A percentile compares a stretch with the other conserved stretches of the same genome.
These are phyloP conservation scores for Xylariaceae sp. DNA, from an alignment of 2,329 filamentous ascomycete genomes.

Conservation along the genomic window DNA sequence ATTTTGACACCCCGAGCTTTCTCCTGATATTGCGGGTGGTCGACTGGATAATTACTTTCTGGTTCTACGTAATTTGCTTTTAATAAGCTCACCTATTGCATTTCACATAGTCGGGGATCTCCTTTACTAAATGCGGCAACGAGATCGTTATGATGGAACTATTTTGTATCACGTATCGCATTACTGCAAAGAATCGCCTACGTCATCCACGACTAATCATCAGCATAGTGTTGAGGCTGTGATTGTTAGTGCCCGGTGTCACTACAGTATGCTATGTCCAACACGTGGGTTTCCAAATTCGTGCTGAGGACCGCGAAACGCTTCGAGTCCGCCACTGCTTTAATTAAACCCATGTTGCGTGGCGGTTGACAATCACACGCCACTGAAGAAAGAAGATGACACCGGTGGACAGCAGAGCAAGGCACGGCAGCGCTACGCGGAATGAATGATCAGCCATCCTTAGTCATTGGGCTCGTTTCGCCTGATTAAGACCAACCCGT, in stretches of 20 bases:
- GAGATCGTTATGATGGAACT: conserved; percentile 1
- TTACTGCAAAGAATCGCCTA: conserved; percentile 30
- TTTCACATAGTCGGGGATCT: conserved; percentile 14
- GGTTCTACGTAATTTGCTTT: conserved; percentile 36
- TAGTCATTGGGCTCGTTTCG: conserved; percentile 13
- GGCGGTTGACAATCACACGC: conserved; percentile 32
- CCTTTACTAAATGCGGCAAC: conserved; percentile 30
- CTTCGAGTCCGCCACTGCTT: conserved; percentile 19
- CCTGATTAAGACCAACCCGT: conserved; percentile 9
- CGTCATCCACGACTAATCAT: conserved; percentile 26
- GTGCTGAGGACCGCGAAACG: conserved; percentile 8
- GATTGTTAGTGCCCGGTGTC: conserved; percentile 10
- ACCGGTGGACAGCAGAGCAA: conserved; percentile 30
- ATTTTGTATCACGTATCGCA: conserved; percentile 21
- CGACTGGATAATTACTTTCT: not conserved
- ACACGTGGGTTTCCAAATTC: conserved; percentile 26
- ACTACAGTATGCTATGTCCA: conserved; percentile 8
- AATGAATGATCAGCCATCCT: conserved; percentile 31
- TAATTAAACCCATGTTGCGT: conserved; percentile 37
- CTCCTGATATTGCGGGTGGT: conserved; percentile 25
- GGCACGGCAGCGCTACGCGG: conserved; percentile 34
- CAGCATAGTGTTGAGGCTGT: conserved; percentile 19
- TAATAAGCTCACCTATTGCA: conserved; percentile 30
- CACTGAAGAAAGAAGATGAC: conserved; percentile 31
- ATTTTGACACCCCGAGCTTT: not conserved